Base-by-base conservation (phyloP, 73 alveolate species). In the Stentor roeselii region DNA sequence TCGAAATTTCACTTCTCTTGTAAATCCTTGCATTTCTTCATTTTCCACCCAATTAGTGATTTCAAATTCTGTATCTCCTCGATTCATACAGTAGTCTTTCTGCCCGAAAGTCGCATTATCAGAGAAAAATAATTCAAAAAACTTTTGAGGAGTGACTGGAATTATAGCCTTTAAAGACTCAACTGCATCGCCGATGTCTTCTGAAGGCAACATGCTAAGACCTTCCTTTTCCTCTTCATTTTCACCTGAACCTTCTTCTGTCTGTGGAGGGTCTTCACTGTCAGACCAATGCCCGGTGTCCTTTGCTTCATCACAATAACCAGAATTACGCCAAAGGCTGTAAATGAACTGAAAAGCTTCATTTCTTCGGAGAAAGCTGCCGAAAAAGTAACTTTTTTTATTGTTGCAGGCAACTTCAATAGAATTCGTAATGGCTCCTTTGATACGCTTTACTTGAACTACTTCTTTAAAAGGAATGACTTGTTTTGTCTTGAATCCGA, bases 401-500 rank as follows among this genome's bases (percentile, higher is more conserved):
- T 90, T 82, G 3, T 42, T 50, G 31, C 50, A 60, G 0, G 83
- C 35, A 3, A 90, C 76, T 60, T 82, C 86, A 27, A 90, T 83
- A 6, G 92, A 83, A 6, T 82, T 89, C 1, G 89, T 50, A 67
- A 90, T 59, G 32, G 82, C 84, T 21, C 93, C 89, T 39, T 87
- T 77, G 21, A 85, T 61, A 67, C 87, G 78, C 27, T 86, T 82
- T 77, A 95, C 83, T 60, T 41, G 38, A 31, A 78, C 85, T 30
- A 95, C 92, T 82, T 95, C 96, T 87, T 84, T 77, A 32, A 93
- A 75, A 14, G 94, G 88, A 6, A 95, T 86, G 31, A 83, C 83
- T n/a, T 75, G 77, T 82, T 92, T 93, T 75, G 83, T 84, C 42
- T 91, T 89, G 74, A 88, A 78, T 0, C 95, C 96, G 59, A 92